Base-by-base conservation (phyloP, 768 basidiomycete species). In the Lactarius hengduanensis region DNA sequence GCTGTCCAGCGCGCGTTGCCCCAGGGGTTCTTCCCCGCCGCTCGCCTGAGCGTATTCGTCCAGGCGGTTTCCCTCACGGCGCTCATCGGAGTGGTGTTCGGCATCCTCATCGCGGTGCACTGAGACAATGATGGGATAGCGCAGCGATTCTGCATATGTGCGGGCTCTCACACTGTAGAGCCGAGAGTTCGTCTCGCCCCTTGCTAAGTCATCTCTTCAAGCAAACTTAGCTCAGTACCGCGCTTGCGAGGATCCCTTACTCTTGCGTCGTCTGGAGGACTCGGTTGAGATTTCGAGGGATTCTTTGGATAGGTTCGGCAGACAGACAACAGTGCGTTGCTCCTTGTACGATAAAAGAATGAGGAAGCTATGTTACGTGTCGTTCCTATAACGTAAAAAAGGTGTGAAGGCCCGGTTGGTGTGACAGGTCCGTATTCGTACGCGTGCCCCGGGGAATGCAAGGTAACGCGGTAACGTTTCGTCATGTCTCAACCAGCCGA, bases 21-120 rank as follows among this genome's bases (percentile, higher is more conserved):
- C 2, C 70, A 72, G 22, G 81, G 81, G 2, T 67, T 74, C 36
- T 82, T 79, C 61, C 81, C 81, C 11, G 78, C 78, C 22, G 80
- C 81, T 2, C 77, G 81, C 10, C 34, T 76, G 11, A 76, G 73
- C 13, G 66, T 78, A 0, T 71, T 74, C 1, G 5, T 76, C 16
- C 71, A 82, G 38, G 75, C 76, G 0, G 66, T 74, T 7, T 65
- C 72, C 2, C 72, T 82, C 6, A 69, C 69, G 18, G 66, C 71
- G 0, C 59, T 81, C 53, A 73, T 79, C 56, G 69, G 73, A 5
- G 70, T 78, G 15, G 74, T 79, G 0, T 82, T 83, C 69, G 76
- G 74, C 15, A 70, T 81, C 28, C 66, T 81, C 38, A 71, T 80
- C 22, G 64, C 63, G 5, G 68, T 69, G 26, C 67, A 47, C n/a